Evolutionary conservation across 106 monocot species (phyloP), one percentile per base, ranked within the genome.

Genomic region (Cymbidium sinense): DNA sequence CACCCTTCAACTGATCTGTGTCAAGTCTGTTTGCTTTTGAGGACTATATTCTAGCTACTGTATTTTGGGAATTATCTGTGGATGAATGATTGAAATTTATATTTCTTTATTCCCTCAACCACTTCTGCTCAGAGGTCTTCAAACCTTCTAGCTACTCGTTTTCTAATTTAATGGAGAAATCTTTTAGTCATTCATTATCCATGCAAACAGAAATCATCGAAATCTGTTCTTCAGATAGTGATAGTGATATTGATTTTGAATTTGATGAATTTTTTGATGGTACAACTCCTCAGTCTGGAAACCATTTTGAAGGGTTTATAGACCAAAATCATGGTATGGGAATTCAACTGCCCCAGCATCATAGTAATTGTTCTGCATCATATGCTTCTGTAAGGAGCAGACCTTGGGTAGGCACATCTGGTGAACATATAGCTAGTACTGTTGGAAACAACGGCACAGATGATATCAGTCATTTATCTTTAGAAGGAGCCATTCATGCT

Each of bases 201-300:
- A 74, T 43, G 74, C 43, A 44, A 74, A 74, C 35, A 35, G 74
- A 74, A 47, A 44, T 74, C 27, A 74, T 74, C 27, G 21, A 43
- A 25, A 74, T 74, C 28, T 43, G 23, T 74, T 74, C 74, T 47
- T 74, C 74, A 18, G 74, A 74, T 17, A 74, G 74, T 47, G 74
- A 74, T 43, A 27, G 23, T 43, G 74, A 74, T 44, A 28, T 44
- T 43, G 74, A 74, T 5, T 74, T 74, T 44, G 74, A 74, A 12
- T 44, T 35, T 17, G 28, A 43, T 28, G 43, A 10, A 12, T 21
- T 15, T 47, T 29, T 27, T 74, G 74, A 19, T 74, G 41, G 27
- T 44, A 17, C 44, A 37, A 35, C 43, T 74, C 13, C 41, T 74
- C 44, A 34, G 36, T 37, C 71, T 20, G 21, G 36, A 71, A 21